These are phyloP conservation scores for Clarireedia sp. DNA, from an alignment of 2,329 filamentous ascomycete genomes.

Conservation along the genomic window DNA sequence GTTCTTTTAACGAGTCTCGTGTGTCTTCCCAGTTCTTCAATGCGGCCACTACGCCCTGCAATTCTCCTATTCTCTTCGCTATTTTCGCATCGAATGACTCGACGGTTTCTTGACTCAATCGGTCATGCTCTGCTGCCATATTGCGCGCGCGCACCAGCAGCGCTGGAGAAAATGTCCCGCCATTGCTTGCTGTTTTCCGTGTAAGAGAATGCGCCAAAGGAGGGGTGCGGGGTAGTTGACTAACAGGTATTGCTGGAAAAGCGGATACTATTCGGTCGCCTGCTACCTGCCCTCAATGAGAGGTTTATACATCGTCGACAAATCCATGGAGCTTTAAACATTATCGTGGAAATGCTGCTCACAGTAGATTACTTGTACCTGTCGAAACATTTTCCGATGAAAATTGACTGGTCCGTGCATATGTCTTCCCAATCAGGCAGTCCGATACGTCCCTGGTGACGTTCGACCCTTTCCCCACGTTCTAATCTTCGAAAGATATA, in stretches of 20 bases:
- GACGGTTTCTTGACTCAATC: conserved; percentile 43
- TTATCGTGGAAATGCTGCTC: conserved; percentile 16
- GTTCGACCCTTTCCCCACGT: conserved; percentile 8
- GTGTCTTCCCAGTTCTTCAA: conserved; percentile 51
- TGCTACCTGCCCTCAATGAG: conserved; percentile 21
- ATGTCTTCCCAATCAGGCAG: not conserved
- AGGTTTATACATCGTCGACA: conserved; percentile 41
- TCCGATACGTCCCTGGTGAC: not conserved
- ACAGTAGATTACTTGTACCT: not conserved
- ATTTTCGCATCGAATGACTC: conserved; percentile 47
- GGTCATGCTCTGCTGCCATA: conserved; percentile 49
- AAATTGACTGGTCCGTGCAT: not conserved
- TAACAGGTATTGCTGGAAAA: conserved; percentile 38
- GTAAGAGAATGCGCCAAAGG: conserved; percentile 12
- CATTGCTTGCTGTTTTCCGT: conserved; percentile 21
- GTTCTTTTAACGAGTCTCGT: conserved; percentile 45
- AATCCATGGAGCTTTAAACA: conserved; percentile 41
- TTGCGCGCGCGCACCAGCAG: conserved; percentile 53
- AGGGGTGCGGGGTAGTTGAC: conserved; percentile 12
- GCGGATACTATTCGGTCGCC: conserved; percentile 27
- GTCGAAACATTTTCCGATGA: not conserved
- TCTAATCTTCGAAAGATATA: no score
- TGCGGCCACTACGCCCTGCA: conserved; percentile 48
- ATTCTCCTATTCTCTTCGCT: conserved; percentile 54
- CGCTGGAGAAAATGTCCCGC: conserved; percentile 36